A percentile compares a stretch with the other conserved stretches of the same genome.
phyloP scores from a whole-genome alignment of 768 basidiomycete genomes.

The Rhodotorula sphaerocarpa region DNA sequence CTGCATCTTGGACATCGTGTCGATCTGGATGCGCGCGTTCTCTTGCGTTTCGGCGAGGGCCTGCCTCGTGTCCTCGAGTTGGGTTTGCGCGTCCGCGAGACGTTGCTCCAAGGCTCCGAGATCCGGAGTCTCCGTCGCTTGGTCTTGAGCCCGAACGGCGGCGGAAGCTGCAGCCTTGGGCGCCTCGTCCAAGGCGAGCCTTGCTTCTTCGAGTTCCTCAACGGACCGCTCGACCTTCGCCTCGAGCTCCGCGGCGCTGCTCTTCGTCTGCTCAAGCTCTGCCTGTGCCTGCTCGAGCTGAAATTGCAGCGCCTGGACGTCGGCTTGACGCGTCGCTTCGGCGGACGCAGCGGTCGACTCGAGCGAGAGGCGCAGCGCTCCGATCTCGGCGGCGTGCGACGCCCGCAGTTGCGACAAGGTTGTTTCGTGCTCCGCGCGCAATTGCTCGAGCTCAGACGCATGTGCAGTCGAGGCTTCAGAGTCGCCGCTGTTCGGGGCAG shows the following conservation, averaged over 20 bases:
- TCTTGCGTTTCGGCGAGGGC: slow-evolving; percentile 27
- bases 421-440: neutral
- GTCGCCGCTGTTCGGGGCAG: neutral
- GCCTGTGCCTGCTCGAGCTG: slow-evolving; percentile 55
- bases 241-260: slow-evolving; percentile 52
- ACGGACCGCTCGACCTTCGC: slow-evolving; percentile 55
- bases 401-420: slow-evolving; percentile 3
- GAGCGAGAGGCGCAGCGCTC: slow-evolving; percentile 60
- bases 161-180: slow-evolving; percentile 48
- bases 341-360: slow-evolving; percentile 63
- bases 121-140: neutral
- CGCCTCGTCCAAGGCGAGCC: slow-evolving; percentile 59
- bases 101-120: neutral
- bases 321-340: slow-evolving; percentile 54
- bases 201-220: slow-evolving; percentile 40
- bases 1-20: slow-evolving; percentile 20
- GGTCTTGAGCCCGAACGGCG: neutral
- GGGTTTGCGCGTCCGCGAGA: neutral
- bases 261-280: slow-evolving; percentile 43
- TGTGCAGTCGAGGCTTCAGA: too few relatives aligned
- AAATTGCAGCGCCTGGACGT: slow-evolving; percentile 52
- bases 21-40: slow-evolving; percentile 7
- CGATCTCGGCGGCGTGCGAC: slow-evolving; percentile 64
- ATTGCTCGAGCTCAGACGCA: neutral
- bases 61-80: slow-evolving; percentile 12